phyloP scores from a whole-genome alignment of 2,329 filamentous ascomycete genomes.

The Claviceps citrina region DNA sequence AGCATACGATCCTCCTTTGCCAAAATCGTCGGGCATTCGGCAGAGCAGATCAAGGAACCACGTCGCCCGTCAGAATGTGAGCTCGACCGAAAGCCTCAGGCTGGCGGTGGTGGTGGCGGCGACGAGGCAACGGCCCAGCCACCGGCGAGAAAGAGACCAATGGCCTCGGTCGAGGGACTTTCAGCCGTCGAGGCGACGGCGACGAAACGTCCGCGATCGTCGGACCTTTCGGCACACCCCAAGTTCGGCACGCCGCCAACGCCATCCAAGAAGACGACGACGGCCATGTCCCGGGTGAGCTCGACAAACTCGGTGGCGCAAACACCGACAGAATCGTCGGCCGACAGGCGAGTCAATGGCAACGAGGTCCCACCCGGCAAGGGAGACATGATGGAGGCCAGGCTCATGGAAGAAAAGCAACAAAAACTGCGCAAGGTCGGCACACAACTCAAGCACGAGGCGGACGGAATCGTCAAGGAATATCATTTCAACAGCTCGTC shows the following conservation, averaged over 20 bases:
- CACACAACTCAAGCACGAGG: constrained; percentile 37
- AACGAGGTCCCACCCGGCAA: constrained; percentile 15
- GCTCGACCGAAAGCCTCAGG: constrained; percentile 20
- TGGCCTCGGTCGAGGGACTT: constrained; percentile 19
- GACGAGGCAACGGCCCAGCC: constrained; percentile 22
- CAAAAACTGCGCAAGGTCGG: constrained; percentile 26
- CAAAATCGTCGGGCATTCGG: constrained; percentile 28
- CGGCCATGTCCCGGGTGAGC: constrained; percentile 37
- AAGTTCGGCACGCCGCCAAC: constrained; percentile 30
- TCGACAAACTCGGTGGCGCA: constrained; percentile 37
- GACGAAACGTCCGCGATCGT: constrained; percentile 27
- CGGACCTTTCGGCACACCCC: constrained; percentile 22
- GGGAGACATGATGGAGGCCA: constrained; percentile 11
- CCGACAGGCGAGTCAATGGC: constrained; percentile 18
- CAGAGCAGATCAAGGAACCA: constrained; percentile 23
- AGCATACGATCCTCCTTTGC: constrained; percentile 27
- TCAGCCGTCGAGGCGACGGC: constrained; percentile 24
- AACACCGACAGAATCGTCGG: constrained; percentile 30
- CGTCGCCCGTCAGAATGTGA: constrained; percentile 11
- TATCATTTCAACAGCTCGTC: constrained; percentile 12
- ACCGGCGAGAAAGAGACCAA: constrained; percentile 34
- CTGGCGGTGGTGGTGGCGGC: constrained; percentile 29
- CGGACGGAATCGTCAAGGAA: constrained; percentile 27
- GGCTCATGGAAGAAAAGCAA: constrained; percentile 21
- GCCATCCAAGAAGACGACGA: constrained; percentile 34